Evolutionary conservation across 225 moss, liverwort and hornwort species (phyloP), one percentile per base, ranked within the genome.

Genomic region (Straminergon stramineum): DNA sequence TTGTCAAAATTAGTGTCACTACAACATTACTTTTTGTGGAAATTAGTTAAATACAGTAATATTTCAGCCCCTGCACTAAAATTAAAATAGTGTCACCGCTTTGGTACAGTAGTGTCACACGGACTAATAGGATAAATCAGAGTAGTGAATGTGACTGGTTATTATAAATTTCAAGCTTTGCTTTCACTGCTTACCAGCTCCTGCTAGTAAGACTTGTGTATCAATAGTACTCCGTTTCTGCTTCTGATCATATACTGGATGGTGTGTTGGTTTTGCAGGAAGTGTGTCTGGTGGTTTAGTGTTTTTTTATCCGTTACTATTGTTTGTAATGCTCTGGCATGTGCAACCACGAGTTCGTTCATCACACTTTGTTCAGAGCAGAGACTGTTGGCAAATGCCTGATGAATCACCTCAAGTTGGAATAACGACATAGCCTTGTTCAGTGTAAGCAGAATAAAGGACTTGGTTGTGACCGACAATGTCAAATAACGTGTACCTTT

Each of bases 401-500:
- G 79, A 63, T 89, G 89, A 85, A 89, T 52, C 80, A 89, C 89
- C 85, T 85, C 89, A 85, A 89, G 79, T 80, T 89, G 67, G 78
- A 78, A 66, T 60, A 60, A 79, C 84, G 35, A 48, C 66, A 82
- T 43, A 48, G 82, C 78, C 65, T 86, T 86, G 74, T 86, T 88
- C 30, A 82, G 55, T 88, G 26, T 16, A 79, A 34, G 89, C 28
- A 75, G 24, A 92, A 75, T 87, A 81, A 61, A 57, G 13, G 53
- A 68, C 51, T 27, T 66, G 66, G 62, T 68, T 62, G 83, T 81
- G 57, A 78, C 32, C 41, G 11, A 51, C 64, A 65, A 58, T 77
- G 83, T 73, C 57, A 28, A 85, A 64, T 64, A 51, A 70, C 23
- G 56, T 55, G 88, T 90, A 70, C 88, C 73, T 84, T 84, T 92